Percentiles rank a stretch among this genome's conserved stretches.
Conservation (phyloP, 2,329 filamentous ascomycete genomes). For the Phyllosticta paracitricarpa region DNA sequence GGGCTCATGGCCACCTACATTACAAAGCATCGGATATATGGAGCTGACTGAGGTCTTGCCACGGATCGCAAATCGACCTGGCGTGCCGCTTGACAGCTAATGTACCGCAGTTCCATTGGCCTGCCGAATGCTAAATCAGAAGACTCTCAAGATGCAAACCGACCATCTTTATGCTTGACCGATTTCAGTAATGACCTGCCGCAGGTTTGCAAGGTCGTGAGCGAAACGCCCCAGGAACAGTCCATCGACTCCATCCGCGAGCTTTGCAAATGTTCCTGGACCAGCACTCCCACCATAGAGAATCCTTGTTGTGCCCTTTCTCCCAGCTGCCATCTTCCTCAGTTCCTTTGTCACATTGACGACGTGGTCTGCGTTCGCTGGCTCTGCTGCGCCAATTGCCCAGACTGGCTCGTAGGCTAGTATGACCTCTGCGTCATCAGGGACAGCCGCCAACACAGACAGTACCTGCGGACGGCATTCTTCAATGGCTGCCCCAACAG, state of each 20-base stretch:
- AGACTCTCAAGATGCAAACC: not conserved
- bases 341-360: conserved; percentile 58
- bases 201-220: conserved; percentile 63
- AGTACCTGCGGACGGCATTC: conserved; percentile 60
- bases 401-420: conserved; percentile 83
- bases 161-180: conserved; percentile 30
- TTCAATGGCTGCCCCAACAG: conserved; percentile 49
- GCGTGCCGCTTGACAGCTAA: not conserved
- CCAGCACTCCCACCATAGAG: conserved; percentile 78
- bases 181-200: conserved; percentile 63
- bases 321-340: conserved; percentile 42
- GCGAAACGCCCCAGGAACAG: conserved; percentile 74
- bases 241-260: conserved; percentile 64
- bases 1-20: not conserved
- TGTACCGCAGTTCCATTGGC: not conserved
- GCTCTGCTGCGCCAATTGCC: conserved; percentile 69
- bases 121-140: not conserved
- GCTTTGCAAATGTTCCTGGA: conserved; percentile 59
- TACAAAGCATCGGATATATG: not conserved
- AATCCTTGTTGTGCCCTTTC: conserved; percentile 54
- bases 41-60: not conserved
- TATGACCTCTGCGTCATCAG: conserved; percentile 56
- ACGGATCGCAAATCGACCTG: not conserved
- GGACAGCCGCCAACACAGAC: conserved; percentile 51
- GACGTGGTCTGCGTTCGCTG: conserved; percentile 64